These are phyloP conservation scores for Tolypocladium ovalisporum DNA, from an alignment of 2,329 filamentous ascomycete species.

Conservation along the genomic window DNA sequence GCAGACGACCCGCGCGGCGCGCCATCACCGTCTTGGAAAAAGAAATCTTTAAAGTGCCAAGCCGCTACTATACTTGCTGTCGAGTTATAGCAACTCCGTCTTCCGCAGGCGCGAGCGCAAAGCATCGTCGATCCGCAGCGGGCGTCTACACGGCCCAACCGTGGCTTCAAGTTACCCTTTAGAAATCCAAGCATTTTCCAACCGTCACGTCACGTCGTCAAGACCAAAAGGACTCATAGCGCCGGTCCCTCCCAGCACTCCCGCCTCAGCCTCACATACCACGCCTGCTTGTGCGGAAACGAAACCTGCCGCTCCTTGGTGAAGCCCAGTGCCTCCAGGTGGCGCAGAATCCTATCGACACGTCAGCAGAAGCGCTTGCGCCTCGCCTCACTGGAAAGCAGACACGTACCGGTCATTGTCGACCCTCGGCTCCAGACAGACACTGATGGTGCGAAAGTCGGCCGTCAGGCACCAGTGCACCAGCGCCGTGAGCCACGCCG, in stretches of 20 bases:
- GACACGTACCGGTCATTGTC: slow-evolving; percentile 69
- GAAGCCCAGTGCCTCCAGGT: slow-evolving; percentile 67
- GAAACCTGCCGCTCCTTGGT: slow-evolving; percentile 76
- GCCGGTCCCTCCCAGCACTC: slow-evolving; percentile 70
- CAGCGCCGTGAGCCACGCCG: slow-evolving; percentile 71
- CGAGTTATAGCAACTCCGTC: background rate
- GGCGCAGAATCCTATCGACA: slow-evolving; percentile 25
- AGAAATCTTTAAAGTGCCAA: background rate
- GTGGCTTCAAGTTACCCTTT: background rate
- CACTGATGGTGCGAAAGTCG: slow-evolving; percentile 69
- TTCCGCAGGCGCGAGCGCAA: background rate
- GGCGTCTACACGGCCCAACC: background rate
- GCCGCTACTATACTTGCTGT: background rate
- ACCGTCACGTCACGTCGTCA: background rate
- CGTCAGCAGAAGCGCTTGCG: background rate
- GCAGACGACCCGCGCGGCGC: too few species aligned
- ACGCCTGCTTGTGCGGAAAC: slow-evolving; percentile 88
- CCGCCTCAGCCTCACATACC: slow-evolving; percentile 68
- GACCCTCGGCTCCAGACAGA: slow-evolving; percentile 80
- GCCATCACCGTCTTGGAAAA: background rate
- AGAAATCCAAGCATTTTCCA: background rate
- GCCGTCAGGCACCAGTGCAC: slow-evolving; percentile 77
- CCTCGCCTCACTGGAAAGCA: background rate
- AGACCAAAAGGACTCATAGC: slow-evolving; percentile 22
- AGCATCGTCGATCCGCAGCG: background rate